These are phyloP conservation scores for Luffa acutangula DNA, from an alignment of 306 rosid genomes.

Conservation along the genomic window DNA sequence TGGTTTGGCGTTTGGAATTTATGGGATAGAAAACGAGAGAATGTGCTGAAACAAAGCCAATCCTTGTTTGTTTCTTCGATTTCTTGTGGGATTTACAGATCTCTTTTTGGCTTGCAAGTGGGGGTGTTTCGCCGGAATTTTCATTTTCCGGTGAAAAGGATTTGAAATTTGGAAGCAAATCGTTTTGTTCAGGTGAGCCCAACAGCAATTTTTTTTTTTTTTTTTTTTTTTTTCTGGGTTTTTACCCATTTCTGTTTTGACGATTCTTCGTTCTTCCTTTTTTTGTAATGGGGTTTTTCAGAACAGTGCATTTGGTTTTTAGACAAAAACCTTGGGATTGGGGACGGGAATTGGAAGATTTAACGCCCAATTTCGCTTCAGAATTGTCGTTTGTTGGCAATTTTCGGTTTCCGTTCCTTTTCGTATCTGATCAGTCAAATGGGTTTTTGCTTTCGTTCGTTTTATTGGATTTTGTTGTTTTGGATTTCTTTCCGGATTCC, in stretches of 20 bases:
- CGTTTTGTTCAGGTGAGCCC: slow-evolving; percentile 40
- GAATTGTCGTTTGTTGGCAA: slow-evolving; percentile 10
- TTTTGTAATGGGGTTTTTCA: slow-evolving; percentile 19
- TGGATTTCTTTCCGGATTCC: background rate
- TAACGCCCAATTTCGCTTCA: slow-evolving; percentile 6
- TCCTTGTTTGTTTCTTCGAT: slow-evolving; percentile 15
- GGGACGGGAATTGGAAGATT: slow-evolving; percentile 1
- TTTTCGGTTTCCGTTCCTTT: slow-evolving; percentile 6
- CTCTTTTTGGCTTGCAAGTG: slow-evolving; percentile 21
- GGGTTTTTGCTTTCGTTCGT: slow-evolving; percentile 8
- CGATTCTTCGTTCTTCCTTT: slow-evolving; percentile 8
- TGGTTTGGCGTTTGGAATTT: background rate
- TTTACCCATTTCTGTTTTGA: slow-evolving; percentile 20
- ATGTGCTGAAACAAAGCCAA: slow-evolving; percentile 10
- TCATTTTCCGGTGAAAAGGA: slow-evolving; percentile 15
- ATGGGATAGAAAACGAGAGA: slow-evolving; percentile 28
- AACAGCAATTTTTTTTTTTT: background rate
- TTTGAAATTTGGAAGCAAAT: slow-evolving; percentile 21
- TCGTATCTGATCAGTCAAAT: slow-evolving; percentile 8
- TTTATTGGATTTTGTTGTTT: background rate
- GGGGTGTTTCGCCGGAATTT: slow-evolving; percentile 28
- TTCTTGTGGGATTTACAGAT: slow-evolving; percentile 31
- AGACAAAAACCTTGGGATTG: slow-evolving; percentile 11
- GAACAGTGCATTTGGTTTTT: slow-evolving; percentile 8
- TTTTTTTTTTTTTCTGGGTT: slow-evolving; percentile 1